Base-by-base conservation (phyloP, 495 filamentous ascomycete genomes). In the Staphylotrichum longicolle region DNA sequence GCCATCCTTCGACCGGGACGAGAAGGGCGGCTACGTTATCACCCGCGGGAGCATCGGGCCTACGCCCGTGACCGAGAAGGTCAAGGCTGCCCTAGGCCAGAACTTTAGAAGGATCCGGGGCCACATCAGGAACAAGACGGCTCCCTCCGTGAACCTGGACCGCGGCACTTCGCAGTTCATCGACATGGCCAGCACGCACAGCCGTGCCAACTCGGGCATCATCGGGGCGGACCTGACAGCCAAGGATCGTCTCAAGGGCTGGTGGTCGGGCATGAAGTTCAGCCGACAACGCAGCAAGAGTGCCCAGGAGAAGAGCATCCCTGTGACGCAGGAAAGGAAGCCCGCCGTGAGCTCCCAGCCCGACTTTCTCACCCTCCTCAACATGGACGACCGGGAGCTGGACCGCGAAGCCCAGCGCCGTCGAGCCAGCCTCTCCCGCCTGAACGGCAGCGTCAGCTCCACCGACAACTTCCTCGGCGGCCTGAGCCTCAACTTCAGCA, bases 161-260 rank as follows among this genome's bases (percentile, higher is more conserved):
- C 69, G 77, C 42, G 78, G 80, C 11, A 80, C 75, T 60, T 82
- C 80, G 4, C 81, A 82, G 60, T 83, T 81, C 63, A 71, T 80
- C 33, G 74, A 78, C 14, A 65, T 75, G 10, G 64, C 57, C 46
- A 66, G 57, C 37, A 58, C 45, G 3, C 75, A 77, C 63, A 79
- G 76, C 55, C 74, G 73, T n/a, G 71, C 67, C 51, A 72, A 70
- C 51, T 74, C 77, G 40, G 58, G 49, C 42, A 51, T 45, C 27
- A 32, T 46, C 55, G 47, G 37, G 15, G 68, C 33, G 14, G 57
- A 62, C 14, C 65, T 58, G 20, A 68, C 65, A 45, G 54, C 60
- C 30, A 80, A 72, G 57, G 75, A 68, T 41, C 66, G 70, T 2
- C 69, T 80, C 12, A 56, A 63, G 40, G 76, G 72, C 51, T 80